A percentile compares a stretch with the other conserved stretches of the same genome.
Conservation (phyloP, 177 flowering plant genomes). For the Vitis hybrid region DNA sequence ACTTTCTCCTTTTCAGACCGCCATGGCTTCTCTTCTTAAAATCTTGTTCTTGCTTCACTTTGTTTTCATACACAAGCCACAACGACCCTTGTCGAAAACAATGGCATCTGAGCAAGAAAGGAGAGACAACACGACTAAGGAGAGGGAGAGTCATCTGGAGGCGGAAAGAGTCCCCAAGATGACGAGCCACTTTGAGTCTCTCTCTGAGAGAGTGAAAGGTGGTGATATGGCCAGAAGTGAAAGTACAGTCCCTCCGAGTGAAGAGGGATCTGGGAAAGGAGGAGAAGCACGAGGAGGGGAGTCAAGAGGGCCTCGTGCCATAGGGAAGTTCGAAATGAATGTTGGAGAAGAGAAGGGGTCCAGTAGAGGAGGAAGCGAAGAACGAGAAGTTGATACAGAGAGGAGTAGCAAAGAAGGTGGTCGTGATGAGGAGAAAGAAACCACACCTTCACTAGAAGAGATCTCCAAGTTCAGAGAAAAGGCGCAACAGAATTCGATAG, state of each 20-base stretch:
- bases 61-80: background rate
- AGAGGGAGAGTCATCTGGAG: slow-evolving; percentile 25
- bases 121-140: slow-evolving; percentile 29
- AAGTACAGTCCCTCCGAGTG: background rate
- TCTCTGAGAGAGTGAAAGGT: slow-evolving; percentile 21
- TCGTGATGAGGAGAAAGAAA: background rate
- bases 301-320: background rate
- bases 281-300: background rate
- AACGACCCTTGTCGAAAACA: background rate
- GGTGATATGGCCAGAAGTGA: background rate
- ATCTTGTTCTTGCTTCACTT: background rate
- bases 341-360: background rate
- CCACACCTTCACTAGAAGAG: slow-evolving; percentile 29
- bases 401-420: background rate
- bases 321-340: slow-evolving; percentile 19
- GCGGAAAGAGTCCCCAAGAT: slow-evolving; percentile 41
- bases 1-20: slow-evolving; percentile 8
- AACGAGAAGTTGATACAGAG: background rate
- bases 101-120: slow-evolving; percentile 54
- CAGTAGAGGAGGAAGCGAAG: background rate
- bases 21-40: slow-evolving; percentile 5
- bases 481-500: slow-evolving; percentile 43
- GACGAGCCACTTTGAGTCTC: slow-evolving; percentile 41
- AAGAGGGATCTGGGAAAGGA: background rate
- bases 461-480: slow-evolving; percentile 24